Percentiles rank a stretch among this genome's conserved stretches.
Evolutionary conservation across 2,329 filamentous ascomycete species (phyloP).

Genomic region (Pseudomassariella vexata): DNA sequence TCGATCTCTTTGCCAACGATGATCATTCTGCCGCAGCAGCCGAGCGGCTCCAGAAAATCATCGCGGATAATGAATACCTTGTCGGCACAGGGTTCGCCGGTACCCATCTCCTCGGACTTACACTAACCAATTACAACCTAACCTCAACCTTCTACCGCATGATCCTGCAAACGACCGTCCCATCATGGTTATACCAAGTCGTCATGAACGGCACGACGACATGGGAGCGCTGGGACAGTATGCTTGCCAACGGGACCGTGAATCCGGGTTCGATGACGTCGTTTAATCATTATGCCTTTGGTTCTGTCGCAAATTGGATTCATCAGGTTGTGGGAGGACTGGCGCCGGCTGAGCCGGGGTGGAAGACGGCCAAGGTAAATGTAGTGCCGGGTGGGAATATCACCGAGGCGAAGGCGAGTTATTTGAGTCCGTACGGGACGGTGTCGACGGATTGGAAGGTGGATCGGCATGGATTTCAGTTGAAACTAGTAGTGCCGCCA

Average conservation of each 20-base stretch:
- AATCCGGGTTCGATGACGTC: constrained; percentile 31
- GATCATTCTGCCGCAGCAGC: constrained; percentile 17
- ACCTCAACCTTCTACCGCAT: constrained; percentile 29
- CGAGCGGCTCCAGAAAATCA: constrained; percentile 22
- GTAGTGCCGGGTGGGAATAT: constrained; percentile 5
- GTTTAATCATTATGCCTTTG: constrained; percentile 32
- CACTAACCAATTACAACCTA: constrained; percentile 21
- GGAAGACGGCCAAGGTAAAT: constrained; percentile 9
- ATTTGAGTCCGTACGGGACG: constrained; percentile 5
- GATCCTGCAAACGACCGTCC: constrained; percentile 24
- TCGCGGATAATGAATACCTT: constrained; percentile 25
- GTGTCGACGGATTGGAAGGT: neutral
- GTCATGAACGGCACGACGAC: constrained; percentile 29
- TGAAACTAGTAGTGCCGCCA: too few species aligned
- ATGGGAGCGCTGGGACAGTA: constrained; percentile 32
- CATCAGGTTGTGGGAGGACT: constrained; percentile 25
- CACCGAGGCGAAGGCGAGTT: constrained; percentile 1
- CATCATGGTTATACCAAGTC: constrained; percentile 30
- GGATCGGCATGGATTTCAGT: too few species aligned
- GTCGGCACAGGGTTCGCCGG: constrained; percentile 39
- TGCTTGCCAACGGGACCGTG: constrained; percentile 25
- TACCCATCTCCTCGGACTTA: constrained; percentile 30
- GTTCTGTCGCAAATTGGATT: constrained; percentile 29
- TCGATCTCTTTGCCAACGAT: constrained; percentile 23
- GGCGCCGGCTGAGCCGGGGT: constrained; percentile 15